Evolutionary conservation across 1,284 basidiomycete genomes (phyloP).

Genomic region (Phylloboletellus chloephorus): DNA sequence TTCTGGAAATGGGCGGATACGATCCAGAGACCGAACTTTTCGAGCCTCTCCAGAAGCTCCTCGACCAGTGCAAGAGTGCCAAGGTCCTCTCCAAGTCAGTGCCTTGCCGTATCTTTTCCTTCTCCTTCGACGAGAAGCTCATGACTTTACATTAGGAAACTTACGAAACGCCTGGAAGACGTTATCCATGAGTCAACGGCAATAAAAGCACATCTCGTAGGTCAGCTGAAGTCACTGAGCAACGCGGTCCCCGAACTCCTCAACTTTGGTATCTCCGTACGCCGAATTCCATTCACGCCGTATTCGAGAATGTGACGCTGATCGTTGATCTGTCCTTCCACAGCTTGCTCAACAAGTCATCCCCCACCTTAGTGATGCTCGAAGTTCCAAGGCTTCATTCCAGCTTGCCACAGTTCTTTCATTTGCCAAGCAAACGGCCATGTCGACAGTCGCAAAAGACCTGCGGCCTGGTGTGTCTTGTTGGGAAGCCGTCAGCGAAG

Average conservation of each 20-base stretch:
- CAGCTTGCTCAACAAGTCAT: constrained; percentile 85
- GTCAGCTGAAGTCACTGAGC: constrained; percentile 67
- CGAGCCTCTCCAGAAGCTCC: constrained; percentile 71
- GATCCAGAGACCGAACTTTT: constrained; percentile 72
- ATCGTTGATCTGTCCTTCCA: constrained; percentile 1
- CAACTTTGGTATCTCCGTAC: constrained; percentile 83
- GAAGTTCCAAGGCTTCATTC: constrained; percentile 72
- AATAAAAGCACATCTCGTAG: constrained; percentile 63
- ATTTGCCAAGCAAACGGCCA: constrained; percentile 68
- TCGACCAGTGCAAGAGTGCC: constrained; percentile 76
- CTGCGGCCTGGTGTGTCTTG: constrained; percentile 58
- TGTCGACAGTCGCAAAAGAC: constrained; percentile 65
- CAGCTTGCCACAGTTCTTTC: constrained; percentile 65
- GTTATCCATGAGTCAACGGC: constrained; percentile 67
- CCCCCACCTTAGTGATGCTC: constrained; percentile 71
- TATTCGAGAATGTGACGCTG: background rate
- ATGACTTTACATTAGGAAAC: constrained; percentile 53
- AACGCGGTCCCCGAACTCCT: constrained; percentile 75
- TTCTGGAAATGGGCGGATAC: constrained; percentile 65
- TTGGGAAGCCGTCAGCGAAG: constrained; percentile 74
- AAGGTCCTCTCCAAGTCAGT: constrained; percentile 76
- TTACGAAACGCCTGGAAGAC: constrained; percentile 79
- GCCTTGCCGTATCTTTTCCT: background rate
- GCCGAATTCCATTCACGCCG: constrained; percentile 19
- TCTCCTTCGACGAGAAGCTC: constrained; percentile 1